Evolutionary conservation across 495 filamentous ascomycete genomes (phyloP), one percentile per base, ranked within the genome.

Genomic region (Bacidia gigantensis): DNA sequence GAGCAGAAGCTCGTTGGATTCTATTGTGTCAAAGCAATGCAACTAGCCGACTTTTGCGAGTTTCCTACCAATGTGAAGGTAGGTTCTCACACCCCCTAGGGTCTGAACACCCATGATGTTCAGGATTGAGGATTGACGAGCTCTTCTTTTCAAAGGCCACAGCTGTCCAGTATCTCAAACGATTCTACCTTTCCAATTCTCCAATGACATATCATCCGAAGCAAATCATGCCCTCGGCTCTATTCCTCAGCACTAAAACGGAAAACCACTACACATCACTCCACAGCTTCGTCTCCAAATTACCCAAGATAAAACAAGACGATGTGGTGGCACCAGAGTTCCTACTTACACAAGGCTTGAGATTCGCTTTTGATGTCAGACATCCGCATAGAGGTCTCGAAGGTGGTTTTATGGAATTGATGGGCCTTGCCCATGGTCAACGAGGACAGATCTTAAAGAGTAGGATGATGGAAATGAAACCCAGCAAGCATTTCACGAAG

Each of bases 161-260:
- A 25, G 88, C 88, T 26, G 82, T 92, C 41, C 85, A 90, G 66
- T 96, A 89, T 66, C 78, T 97, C 42, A 82, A 84, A 49, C 84
- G 92, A 51, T 96, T 98, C 73, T 98, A 96, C 68, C 76, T 95
- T 22, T 86, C 83, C 54, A 95, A 95, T 67, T 92, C 85, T 32
- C 79, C 86, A 51, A 90, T 97, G 83, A 95, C 89, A 35, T 94
- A 96, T 64, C 85, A 88, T 55, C 89, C 89, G 0, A 83, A 84
- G 56, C 78, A 81, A 51, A 89, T 98, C 63, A 79, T 93, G 59
- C 79, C 83, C 24, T 84, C 87, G 32, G 83, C 87, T 38, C 75
- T 98, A 54, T 96, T 90, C 74, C 81, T 98, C 54, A 87, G 85
- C 21, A 87, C 81, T 50, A 98, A 98, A 66, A 87, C 86, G 2